These are phyloP conservation scores for Fusarium aywerte DNA, from an alignment of 2,329 filamentous ascomycete genomes.

Conservation along the genomic window DNA sequence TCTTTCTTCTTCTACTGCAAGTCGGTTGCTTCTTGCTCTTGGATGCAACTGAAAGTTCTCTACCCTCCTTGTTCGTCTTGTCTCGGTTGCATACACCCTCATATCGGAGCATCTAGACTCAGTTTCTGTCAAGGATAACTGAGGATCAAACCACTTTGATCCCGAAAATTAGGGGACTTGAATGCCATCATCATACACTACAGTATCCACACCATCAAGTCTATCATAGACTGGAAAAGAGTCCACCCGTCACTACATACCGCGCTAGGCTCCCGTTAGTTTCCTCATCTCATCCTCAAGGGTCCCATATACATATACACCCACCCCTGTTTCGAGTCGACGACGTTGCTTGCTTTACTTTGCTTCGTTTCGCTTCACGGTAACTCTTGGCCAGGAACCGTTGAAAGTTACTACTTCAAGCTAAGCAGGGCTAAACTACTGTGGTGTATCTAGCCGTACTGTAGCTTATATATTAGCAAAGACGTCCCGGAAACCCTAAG, in stretches of 20 bases:
- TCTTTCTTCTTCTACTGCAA: neutral
- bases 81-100: slow-evolving; percentile 11
- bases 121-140: neutral
- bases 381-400: slow-evolving; percentile 29
- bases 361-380: slow-evolving; percentile 4
- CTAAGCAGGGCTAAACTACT: slow-evolving; percentile 11
- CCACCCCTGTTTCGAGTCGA: slow-evolving; percentile 21
- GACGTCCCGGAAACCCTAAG: neutral
- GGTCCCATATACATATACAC: slow-evolving; percentile 15
- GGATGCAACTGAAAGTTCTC: neutral
- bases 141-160: neutral
- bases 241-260: neutral
- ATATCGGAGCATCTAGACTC: neutral
- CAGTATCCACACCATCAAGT: slow-evolving; percentile 28
- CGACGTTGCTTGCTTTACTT: slow-evolving; percentile 9
- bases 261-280: slow-evolving; percentile 23
- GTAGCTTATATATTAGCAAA: neutral
- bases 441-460: neutral
- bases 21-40: slow-evolving; percentile 1
- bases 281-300: slow-evolving; percentile 13
- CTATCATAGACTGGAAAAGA: neutral
- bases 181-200: slow-evolving; percentile 26
- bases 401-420: slow-evolving; percentile 21
- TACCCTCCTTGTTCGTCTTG: slow-evolving; percentile 6
- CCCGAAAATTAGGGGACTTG: slow-evolving; percentile 12